Percentiles rank a stretch among this genome's conserved stretches.
These are phyloP conservation scores for Tolypocladium amazonense DNA, from an alignment of 2,329 filamentous ascomycete species.

Conservation along the genomic window DNA sequence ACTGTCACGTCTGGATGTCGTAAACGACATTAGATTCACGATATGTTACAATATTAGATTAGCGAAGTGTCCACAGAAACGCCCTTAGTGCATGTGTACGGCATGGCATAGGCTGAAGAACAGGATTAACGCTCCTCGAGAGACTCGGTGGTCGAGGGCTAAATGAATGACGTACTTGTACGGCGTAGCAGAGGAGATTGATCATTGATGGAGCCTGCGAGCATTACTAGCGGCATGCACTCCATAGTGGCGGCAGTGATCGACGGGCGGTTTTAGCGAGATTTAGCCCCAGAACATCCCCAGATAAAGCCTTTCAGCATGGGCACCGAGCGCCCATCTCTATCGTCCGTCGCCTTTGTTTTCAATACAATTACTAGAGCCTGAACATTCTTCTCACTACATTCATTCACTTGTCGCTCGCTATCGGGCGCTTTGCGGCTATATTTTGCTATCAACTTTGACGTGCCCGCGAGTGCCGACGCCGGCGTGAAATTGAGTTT, in stretches of 20 bases:
- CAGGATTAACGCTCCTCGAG: too few relatives aligned
- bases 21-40: too few relatives aligned
- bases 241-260: neutral
- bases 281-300: conserved; percentile 7
- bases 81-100: too few relatives aligned
- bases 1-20: neutral
- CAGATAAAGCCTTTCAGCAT: conserved; percentile 1
- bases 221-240: too few relatives aligned
- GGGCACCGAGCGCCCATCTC: neutral
- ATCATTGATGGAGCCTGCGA: too few relatives aligned
- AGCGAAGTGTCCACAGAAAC: too few relatives aligned
- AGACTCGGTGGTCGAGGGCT: too few relatives aligned
- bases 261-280: conserved; percentile 7
- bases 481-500: neutral
- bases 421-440: neutral
- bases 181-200: neutral
- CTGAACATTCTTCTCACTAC: neutral
- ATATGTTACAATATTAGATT: too few relatives aligned
- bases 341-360: neutral
- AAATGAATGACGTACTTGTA: too few relatives aligned
- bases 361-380: neutral
- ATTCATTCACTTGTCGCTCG: neutral
- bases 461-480: neutral
- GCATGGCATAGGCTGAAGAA: too few relatives aligned
- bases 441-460: neutral